These are phyloP conservation scores for Spergularia azorica DNA, from an alignment of 179 eudicot genomes.

Conservation along the genomic window DNA sequence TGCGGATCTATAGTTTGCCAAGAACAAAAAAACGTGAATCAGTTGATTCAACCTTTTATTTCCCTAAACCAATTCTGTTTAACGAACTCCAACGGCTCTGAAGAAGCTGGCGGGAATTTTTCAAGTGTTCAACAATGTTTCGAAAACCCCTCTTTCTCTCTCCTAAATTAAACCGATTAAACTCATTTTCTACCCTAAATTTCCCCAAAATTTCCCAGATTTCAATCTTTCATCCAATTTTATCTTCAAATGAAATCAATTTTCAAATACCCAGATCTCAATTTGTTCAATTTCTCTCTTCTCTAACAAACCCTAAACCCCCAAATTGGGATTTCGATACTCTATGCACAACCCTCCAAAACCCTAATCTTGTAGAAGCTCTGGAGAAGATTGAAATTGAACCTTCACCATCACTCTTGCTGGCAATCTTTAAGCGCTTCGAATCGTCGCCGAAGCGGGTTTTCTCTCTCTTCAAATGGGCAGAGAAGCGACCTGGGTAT, in stretches of 20 bases:
- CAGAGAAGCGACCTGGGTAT: conserved; percentile 47
- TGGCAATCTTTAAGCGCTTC: conserved; percentile 39
- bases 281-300: conserved; percentile 12
- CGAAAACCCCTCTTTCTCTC: conserved; percentile 19
- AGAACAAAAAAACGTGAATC: too few species aligned
- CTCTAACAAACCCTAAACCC: conserved; percentile 33
- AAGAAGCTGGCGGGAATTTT: conserved; percentile 27
- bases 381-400: conserved; percentile 36
- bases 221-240: conserved; percentile 7
- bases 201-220: conserved; percentile 1
- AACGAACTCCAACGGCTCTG: conserved; percentile 17
- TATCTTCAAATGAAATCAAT: neutral
- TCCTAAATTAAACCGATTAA: conserved; percentile 19
- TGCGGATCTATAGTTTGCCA: too few species aligned
- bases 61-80: neutral
- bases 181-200: conserved; percentile 18
- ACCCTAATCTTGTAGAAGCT: conserved; percentile 37
- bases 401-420: conserved; percentile 38
- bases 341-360: conserved; percentile 41
- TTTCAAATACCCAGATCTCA: neutral
- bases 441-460: conserved; percentile 51
- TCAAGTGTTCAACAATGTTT: conserved; percentile 17
- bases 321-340: conserved; percentile 32
- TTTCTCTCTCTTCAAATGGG: conserved; percentile 58
- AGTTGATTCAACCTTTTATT: too few species aligned